Conservation (phyloP, 257 asterid species). For the Perilla frutescens region DNA sequence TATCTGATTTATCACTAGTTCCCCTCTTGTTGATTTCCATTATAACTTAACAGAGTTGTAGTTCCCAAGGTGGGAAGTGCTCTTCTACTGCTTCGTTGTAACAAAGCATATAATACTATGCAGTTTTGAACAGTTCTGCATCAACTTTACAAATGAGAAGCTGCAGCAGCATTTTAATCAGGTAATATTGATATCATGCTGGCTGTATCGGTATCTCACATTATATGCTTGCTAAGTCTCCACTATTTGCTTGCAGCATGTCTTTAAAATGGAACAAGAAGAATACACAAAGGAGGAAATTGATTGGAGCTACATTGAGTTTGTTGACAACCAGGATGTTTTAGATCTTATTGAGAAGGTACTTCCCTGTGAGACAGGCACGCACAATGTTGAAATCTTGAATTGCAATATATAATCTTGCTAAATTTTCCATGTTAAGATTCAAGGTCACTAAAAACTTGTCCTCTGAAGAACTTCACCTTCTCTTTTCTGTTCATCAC, state of each 20-base stretch:
- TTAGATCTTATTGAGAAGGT: constrained; percentile 98
- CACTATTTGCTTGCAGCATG: constrained; percentile 73
- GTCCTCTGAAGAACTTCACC: constrained; percentile 3
- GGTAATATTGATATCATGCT: constrained; percentile 50
- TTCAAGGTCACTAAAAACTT: neutral
- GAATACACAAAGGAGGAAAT: constrained; percentile 94
- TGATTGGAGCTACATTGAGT: constrained; percentile 97
- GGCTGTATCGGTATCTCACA: constrained; percentile 18
- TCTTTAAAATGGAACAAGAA: constrained; percentile 98
- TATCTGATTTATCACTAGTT: constrained; percentile 25
- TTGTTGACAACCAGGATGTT: constrained; percentile 97
- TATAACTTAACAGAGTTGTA: neutral
- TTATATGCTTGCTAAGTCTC: constrained; percentile 38
- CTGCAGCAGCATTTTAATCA: constrained; percentile 98
- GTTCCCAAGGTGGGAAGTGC: constrained; percentile 31
- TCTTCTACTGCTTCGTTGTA: constrained; percentile 38
- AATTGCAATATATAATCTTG: constrained; percentile 20
- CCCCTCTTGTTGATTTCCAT: constrained; percentile 30
- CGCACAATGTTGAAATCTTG: constrained; percentile 6
- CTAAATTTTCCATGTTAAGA: constrained; percentile 7
- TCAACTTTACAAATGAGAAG: constrained; percentile 95
- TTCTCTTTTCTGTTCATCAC: constrained; percentile 2
- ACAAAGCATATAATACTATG: constrained; percentile 43
- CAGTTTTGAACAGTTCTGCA: constrained; percentile 99
- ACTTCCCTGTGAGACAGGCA: constrained; percentile 27